Percentiles rank a stretch among this genome's conserved stretches.
These are phyloP conservation scores for Penicillium lividum DNA, from an alignment of 495 filamentous ascomycete species.

Conservation along the genomic window DNA sequence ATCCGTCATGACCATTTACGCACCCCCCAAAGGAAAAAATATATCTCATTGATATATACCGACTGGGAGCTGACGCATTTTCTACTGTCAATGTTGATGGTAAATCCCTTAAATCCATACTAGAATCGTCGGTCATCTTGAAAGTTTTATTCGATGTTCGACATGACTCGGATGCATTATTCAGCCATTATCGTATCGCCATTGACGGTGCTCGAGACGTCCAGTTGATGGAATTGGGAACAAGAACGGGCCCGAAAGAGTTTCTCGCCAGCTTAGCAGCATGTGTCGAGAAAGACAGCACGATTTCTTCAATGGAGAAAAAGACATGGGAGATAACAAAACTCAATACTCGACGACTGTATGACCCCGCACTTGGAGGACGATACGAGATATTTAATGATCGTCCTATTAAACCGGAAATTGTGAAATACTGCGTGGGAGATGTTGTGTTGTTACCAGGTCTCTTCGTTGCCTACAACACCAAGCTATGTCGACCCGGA, in stretches of 20 bases:
- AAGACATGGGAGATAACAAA: slow-evolving; percentile 42
- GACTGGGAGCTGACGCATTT: slow-evolving; percentile 47
- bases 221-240: slow-evolving; percentile 57
- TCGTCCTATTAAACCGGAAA: no score
- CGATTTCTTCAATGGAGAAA: slow-evolving; percentile 16
- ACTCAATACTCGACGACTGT: slow-evolving; percentile 10
- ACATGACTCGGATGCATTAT: slow-evolving; percentile 58
- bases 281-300: slow-evolving; percentile 45
- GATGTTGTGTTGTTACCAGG: no score
- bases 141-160: slow-evolving; percentile 45
- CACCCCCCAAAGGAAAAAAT: slow-evolving; percentile 14
- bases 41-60: slow-evolving; percentile 55
- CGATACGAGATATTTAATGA: no score
- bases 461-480: neutral
- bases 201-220: slow-evolving; percentile 50
- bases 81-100: slow-evolving; percentile 25
- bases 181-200: slow-evolving; percentile 38
- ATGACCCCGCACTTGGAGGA: no score
- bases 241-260: slow-evolving; percentile 26
- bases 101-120: slow-evolving; percentile 49
- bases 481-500: neutral
- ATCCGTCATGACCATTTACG: slow-evolving; percentile 41
- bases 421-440: no score
- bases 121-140: slow-evolving; percentile 40
- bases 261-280: slow-evolving; percentile 40